phyloP scores from a whole-genome alignment of 805 yeast genomes.

The Starmerella floricola region DNA sequence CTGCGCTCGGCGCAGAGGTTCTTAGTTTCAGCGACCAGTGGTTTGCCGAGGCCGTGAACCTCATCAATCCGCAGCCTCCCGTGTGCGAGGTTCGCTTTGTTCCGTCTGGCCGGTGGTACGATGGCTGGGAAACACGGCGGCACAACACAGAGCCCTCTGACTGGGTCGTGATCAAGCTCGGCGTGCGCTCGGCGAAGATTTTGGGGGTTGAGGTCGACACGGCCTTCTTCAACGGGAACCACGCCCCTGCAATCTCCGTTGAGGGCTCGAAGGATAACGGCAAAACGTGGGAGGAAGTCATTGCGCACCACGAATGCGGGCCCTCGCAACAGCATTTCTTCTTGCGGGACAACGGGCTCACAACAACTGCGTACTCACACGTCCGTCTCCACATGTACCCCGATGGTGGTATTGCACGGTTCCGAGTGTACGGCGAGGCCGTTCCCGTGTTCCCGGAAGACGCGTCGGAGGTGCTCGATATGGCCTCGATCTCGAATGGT shows the following conservation, averaged over 20 bases:
- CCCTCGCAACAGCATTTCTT: slow-evolving; percentile 82
- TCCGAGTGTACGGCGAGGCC: slow-evolving; percentile 77
- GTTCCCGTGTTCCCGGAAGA: slow-evolving; percentile 53
- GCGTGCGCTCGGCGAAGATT: slow-evolving; percentile 68
- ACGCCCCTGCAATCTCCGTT: slow-evolving; percentile 80
- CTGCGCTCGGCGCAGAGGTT: slow-evolving; percentile 68
- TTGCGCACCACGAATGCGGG: slow-evolving; percentile 68
- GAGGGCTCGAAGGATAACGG: slow-evolving; percentile 46
- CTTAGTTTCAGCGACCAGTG: slow-evolving; percentile 72
- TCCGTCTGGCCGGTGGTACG: slow-evolving; percentile 92
- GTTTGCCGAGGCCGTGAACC: slow-evolving; percentile 86
- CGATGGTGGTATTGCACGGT: slow-evolving; percentile 95
- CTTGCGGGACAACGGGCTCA: slow-evolving; percentile 41
- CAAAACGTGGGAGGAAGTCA: slow-evolving; percentile 54
- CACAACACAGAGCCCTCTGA: slow-evolving; percentile 78
- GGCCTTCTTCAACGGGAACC: slow-evolving; percentile 88
- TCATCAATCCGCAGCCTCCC: slow-evolving; percentile 71
- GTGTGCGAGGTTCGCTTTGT: slow-evolving; percentile 70
- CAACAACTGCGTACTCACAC: slow-evolving; percentile 60
- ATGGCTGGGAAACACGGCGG: slow-evolving; percentile 97
- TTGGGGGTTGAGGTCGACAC: slow-evolving; percentile 87
- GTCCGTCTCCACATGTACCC: slow-evolving; percentile 86
- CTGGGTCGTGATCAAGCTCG: slow-evolving; percentile 74
- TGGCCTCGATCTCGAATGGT: slow-evolving; percentile 74
- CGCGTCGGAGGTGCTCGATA: slow-evolving; percentile 41